Percentiles rank a stretch among this genome's conserved stretches.
These are phyloP conservation scores for Trichoderma sp. DNA, from an alignment of 2,329 filamentous ascomycete species.

Conservation along the genomic window DNA sequence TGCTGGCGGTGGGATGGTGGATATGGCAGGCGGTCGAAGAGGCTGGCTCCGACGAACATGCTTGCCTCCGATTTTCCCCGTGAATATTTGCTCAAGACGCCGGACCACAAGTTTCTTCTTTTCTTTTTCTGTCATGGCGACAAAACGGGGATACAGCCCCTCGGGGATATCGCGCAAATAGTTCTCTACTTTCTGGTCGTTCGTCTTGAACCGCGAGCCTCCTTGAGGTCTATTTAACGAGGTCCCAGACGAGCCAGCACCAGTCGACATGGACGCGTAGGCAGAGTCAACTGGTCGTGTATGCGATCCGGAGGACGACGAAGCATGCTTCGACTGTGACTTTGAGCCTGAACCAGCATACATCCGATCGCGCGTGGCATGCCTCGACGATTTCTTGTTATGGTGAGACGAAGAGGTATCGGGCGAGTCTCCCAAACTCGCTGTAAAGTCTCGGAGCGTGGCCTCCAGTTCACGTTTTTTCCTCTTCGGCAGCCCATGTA, in stretches of 20 bases:
- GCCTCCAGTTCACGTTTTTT: constrained; percentile 78
- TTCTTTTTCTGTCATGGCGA: constrained; percentile 66
- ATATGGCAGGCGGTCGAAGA: constrained; percentile 25
- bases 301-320: constrained; percentile 53
- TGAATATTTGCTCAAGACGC: constrained; percentile 77
- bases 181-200: constrained; percentile 62
- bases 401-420: constrained; percentile 42
- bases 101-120: constrained; percentile 76
- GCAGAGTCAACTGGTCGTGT: constrained; percentile 59
- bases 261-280: constrained; percentile 65
- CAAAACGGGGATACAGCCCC: constrained; percentile 61
- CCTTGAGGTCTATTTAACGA: constrained; percentile 39
- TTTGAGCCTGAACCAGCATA: constrained; percentile 44
- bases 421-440: constrained; percentile 55
- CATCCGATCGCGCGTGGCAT: constrained; percentile 37
- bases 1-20: constrained; percentile 13
- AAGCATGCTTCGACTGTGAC: constrained; percentile 51
- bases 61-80: constrained; percentile 59
- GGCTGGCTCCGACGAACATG: constrained; percentile 29
- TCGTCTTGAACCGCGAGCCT: constrained; percentile 40
- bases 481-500: constrained; percentile 67
- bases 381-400: constrained; percentile 38
- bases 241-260: constrained; percentile 44
- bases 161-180: constrained; percentile 72
- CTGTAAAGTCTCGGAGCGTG: constrained; percentile 68